These are phyloP conservation scores for Fusarium agapanthi DNA, from an alignment of 2,329 filamentous ascomycete genomes.

Conservation along the genomic window DNA sequence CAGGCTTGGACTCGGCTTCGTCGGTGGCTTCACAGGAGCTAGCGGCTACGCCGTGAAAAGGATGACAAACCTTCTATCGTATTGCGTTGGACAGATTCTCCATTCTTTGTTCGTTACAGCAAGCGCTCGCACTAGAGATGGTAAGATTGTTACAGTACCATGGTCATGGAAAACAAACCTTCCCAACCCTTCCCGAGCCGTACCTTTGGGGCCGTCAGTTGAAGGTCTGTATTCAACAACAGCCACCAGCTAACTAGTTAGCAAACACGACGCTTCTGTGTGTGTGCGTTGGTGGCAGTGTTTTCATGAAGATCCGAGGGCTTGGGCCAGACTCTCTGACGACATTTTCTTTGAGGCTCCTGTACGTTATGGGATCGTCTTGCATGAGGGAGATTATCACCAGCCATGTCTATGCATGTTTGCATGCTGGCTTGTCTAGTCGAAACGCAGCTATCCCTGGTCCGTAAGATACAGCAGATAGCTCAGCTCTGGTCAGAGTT, in stretches of 20 bases:
- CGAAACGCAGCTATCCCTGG: constrained; percentile 17
- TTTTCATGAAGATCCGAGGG: constrained; percentile 19
- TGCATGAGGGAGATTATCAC: constrained; percentile 15
- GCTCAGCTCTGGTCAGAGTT: neutral
- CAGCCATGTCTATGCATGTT: constrained; percentile 13
- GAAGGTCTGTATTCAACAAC: neutral
- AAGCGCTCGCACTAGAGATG: neutral
- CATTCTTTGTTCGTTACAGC: neutral
- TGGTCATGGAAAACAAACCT: constrained; percentile 12
- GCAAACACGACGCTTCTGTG: constrained; percentile 6
- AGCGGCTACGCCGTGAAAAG: constrained; percentile 18
- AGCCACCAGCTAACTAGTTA: constrained; percentile 19
- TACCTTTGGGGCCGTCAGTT: constrained; percentile 5
- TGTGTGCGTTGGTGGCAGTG: constrained; percentile 1
- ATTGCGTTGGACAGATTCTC: neutral
- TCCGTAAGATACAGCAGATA: neutral
- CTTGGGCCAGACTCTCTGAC: constrained; percentile 23
- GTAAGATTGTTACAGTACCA: constrained; percentile 21
- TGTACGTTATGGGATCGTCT: constrained; percentile 7
- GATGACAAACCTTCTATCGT: neutral
- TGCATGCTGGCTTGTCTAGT: constrained; percentile 12
- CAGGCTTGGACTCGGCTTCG: constrained; percentile 15
- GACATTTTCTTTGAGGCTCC: constrained; percentile 15
- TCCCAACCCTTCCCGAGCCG: constrained; percentile 12
- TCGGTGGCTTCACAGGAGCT: constrained; percentile 13